Percentiles rank a stretch among this genome's conserved stretches.
phyloP scores from a whole-genome alignment of 345 rosid genomes.

The Eutrema heterophyllum region DNA sequence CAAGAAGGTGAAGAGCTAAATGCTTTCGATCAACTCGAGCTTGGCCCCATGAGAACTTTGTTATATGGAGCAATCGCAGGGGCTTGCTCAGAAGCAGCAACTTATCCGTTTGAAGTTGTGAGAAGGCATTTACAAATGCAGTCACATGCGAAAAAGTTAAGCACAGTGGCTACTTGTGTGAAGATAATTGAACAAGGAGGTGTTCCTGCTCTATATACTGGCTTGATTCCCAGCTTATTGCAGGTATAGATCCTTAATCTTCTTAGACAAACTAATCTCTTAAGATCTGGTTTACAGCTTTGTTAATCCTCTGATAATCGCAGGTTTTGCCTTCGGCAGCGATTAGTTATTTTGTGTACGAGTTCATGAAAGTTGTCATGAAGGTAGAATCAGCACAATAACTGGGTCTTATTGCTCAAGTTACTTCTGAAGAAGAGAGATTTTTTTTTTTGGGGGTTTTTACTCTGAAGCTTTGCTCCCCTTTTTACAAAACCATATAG shows the following conservation, averaged over 20 bases:
- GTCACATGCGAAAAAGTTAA: conserved; percentile 51
- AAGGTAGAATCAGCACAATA: conserved; percentile 51
- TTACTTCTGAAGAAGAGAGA: background rate
- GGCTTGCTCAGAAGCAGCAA: conserved; percentile 76
- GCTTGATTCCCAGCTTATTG: conserved; percentile 69
- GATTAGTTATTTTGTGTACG: conserved; percentile 75
- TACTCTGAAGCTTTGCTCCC: background rate
- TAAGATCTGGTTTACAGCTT: background rate
- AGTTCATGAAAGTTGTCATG: conserved; percentile 80
- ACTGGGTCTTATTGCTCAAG: conserved; percentile 12
- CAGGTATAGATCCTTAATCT: conserved; percentile 35
- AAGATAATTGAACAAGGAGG: conserved; percentile 66
- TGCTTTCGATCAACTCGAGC: conserved; percentile 69
- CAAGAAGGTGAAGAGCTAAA: conserved; percentile 49
- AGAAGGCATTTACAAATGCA: conserved; percentile 72
- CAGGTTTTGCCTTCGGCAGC: conserved; percentile 93
- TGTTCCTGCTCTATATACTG: conserved; percentile 62
- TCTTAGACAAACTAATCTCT: background rate
- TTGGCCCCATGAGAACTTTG: conserved; percentile 66
- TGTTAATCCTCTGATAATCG: conserved; percentile 17
- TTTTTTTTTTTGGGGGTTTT: background rate
- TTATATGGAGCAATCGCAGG: conserved; percentile 70
- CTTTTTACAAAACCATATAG: background rate
- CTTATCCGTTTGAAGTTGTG: conserved; percentile 75
- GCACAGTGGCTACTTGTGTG: conserved; percentile 50